Evolutionary conservation across 2,329 filamentous ascomycete genomes (phyloP).

Genomic region (Penicillium polonicum): DNA sequence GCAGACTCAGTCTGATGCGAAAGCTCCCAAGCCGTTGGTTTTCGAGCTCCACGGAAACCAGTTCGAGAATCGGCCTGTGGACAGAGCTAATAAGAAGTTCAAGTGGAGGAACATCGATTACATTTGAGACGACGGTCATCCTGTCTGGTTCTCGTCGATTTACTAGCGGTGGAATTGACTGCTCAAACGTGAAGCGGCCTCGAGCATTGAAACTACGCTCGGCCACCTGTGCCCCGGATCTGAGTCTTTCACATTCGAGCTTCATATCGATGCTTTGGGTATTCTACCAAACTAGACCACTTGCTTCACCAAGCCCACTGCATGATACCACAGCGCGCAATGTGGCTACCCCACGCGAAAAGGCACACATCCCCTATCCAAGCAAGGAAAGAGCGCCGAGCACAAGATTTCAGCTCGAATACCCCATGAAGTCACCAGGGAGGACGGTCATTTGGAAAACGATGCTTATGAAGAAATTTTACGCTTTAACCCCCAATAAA

Average conservation of each 20-base stretch:
- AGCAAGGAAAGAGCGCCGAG: background rate
- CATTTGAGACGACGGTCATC: constrained; percentile 53
- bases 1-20: constrained; percentile 35
- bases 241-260: background rate
- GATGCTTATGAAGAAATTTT: background rate
- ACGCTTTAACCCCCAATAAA: background rate
- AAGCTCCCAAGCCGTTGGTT: constrained; percentile 47
- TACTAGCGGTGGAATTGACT: background rate
- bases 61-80: constrained; percentile 77
- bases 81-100: constrained; percentile 88
- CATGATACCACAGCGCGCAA: no score
- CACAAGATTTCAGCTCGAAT: background rate
- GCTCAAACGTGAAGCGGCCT: background rate
- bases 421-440: background rate
- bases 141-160: background rate
- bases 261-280: no score
- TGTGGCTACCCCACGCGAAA: background rate
- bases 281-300: background rate
- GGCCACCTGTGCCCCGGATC: background rate
- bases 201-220: background rate
- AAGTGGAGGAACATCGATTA: constrained; percentile 77
- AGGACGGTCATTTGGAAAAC: background rate
- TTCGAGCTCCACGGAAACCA: constrained; percentile 89
- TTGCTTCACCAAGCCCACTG: background rate
- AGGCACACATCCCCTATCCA: background rate